These are phyloP conservation scores for Macrotyloma uniflorum DNA, from an alignment of 306 rosid genomes.

Conservation along the genomic window DNA sequence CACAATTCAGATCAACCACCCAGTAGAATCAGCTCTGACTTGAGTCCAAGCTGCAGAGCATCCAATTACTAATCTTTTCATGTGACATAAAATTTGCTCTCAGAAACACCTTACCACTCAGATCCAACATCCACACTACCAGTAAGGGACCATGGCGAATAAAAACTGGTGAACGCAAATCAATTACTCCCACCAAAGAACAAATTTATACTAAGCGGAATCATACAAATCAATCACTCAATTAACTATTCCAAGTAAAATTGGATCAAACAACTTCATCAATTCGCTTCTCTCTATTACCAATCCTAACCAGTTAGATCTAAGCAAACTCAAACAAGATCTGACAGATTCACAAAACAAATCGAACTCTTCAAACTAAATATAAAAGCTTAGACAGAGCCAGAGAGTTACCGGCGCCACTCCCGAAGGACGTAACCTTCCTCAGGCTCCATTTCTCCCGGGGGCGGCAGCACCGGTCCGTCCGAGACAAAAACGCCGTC, in stretches of 20 bases:
- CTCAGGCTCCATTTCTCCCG: constrained; percentile 74
- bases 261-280: constrained; percentile 19
- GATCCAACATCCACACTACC: constrained; percentile 35
- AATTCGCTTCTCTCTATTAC: constrained; percentile 15
- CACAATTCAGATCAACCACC: background rate
- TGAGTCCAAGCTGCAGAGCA: background rate
- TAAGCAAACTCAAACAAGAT: constrained; percentile 46
- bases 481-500: constrained; percentile 66
- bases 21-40: constrained; percentile 19
- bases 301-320: constrained; percentile 43
- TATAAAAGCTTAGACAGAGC: background rate
- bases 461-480: constrained; percentile 91
- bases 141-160: background rate
- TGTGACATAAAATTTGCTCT: background rate
- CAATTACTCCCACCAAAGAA: background rate
- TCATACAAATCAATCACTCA: constrained; percentile 14
- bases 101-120: background rate
- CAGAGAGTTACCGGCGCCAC: constrained; percentile 85
- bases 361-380: background rate
- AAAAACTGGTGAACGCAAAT: background rate
- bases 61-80: constrained; percentile 15
- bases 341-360: constrained; percentile 34
- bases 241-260: constrained; percentile 29
- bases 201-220: constrained; percentile 4
- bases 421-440: constrained; percentile 91